Evolutionary conservation across 139 green algal genomes (phyloP), one percentile per base, ranked within the genome.

Genomic region (Chlorella sp.): DNA sequence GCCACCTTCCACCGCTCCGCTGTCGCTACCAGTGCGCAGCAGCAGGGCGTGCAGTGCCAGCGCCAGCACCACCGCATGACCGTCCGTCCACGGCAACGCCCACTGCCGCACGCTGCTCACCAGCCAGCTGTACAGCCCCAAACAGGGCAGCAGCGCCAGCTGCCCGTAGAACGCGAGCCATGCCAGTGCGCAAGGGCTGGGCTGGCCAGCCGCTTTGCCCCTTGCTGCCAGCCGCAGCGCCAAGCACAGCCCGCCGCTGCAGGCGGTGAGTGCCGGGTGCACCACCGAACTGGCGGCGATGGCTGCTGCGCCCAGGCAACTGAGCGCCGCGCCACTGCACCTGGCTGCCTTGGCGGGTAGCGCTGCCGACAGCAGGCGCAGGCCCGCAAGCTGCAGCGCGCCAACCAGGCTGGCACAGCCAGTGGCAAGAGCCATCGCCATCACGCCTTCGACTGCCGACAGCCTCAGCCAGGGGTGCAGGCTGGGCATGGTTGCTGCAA

Each of bases 121-220:
- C 38, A 74, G 13, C 77, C 77, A 73, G 17, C 77, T 44, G 26
- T 58, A 32, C 28, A 83, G 40, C 40, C 38, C 60, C 0, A 74
- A 40, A 4, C 11, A 34, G 3, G 77, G 77, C 28, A 83, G 60
- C 40, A 74, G 60, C 28, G 77, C 60, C 26, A 83, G 40, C 58
- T 60, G 77, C 4, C 38, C 46, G 60, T 41, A 73, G 30, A 74
- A 73, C 30, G 24, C 30, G 41, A 83, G 77, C 77, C 77, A 83
- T 5, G 56, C 60, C 34, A 62, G 38, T 17, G 60, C 56, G 3
- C 51, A 16, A 14, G 5, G n/a, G 51, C 51, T 60, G 36, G 19
- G 30, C 14, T 8, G 46, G 28, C 34, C 36, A 36, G 34, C 76
- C 7, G 69, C 38, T 30, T 20, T 46, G 73, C 51, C 48, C 20